Evolutionary conservation across 73 alveolate species (phyloP).

Genomic region (Urostyla sp.): DNA sequence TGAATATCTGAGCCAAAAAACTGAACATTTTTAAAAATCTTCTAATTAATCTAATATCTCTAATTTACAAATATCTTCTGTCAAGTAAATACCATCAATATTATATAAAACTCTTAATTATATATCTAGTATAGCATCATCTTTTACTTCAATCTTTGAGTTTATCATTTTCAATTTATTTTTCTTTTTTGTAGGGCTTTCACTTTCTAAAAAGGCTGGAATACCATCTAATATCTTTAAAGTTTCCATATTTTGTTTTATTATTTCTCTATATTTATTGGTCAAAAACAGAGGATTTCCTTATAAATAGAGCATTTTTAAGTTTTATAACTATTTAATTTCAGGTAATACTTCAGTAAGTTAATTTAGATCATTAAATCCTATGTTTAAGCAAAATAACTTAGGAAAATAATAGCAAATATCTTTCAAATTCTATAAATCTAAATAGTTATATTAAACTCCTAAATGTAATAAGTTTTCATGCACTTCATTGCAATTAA

Average conservation of each 20-base stretch:
- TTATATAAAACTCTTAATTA: slow-evolving; percentile 31
- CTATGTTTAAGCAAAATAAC: slow-evolving; percentile 40
- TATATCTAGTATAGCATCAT: slow-evolving; percentile 34
- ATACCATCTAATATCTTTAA: slow-evolving; percentile 41
- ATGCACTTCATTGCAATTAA: not conserved
- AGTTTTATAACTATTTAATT: not conserved
- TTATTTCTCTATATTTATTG: slow-evolving; percentile 34
- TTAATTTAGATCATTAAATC: slow-evolving; percentile 7
- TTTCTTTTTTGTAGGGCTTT: slow-evolving; percentile 34
- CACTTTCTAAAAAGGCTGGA: slow-evolving; percentile 42
- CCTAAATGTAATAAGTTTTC: slow-evolving; percentile 39
- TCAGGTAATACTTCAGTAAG: not conserved
- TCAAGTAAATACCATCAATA: slow-evolving; percentile 51
- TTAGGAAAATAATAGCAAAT: slow-evolving; percentile 34
- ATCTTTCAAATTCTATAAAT: not conserved
- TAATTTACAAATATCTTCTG: slow-evolving; percentile 41
- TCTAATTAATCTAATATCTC: slow-evolving; percentile 3
- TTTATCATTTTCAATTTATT: not conserved
- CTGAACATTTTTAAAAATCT: slow-evolving; percentile 48
- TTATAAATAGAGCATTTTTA: slow-evolving; percentile 33
- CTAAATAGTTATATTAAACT: slow-evolving; percentile 4
- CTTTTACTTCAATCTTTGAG: slow-evolving; percentile 9
- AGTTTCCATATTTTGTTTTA: not conserved
- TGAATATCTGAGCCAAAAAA: slow-evolving; percentile 40
- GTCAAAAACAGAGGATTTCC: slow-evolving; percentile 54